Evolutionary conservation across 2,329 filamentous ascomycete species (phyloP).

Genomic region (Aspergillus costaricaensis): DNA sequence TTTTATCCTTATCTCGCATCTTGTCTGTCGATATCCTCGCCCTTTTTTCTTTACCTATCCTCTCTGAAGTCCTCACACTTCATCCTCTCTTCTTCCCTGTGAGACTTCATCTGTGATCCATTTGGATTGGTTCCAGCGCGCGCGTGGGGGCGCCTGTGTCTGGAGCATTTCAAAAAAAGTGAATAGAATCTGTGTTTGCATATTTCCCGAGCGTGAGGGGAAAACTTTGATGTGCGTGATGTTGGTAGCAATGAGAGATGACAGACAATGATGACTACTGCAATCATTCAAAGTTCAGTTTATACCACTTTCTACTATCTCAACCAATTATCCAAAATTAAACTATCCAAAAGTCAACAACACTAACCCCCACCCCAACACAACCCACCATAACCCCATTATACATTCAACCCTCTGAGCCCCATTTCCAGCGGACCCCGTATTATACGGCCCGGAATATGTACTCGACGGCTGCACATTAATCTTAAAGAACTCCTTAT

Average conservation of each 20-base stretch:
- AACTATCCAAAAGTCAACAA: conserved; percentile 2
- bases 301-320: too few relatives aligned
- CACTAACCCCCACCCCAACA: conserved; percentile 5
- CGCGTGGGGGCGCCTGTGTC: conserved; percentile 11
- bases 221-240: conserved; percentile 22
- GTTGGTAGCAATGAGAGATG: conserved; percentile 31
- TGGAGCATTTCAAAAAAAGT: conserved; percentile 23
- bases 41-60: conserved; percentile 25
- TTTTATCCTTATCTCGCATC: conserved; percentile 25
- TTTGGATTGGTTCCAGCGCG: conserved; percentile 24
- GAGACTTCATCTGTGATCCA: conserved; percentile 20
- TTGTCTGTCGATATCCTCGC: conserved; percentile 32
- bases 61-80: conserved; percentile 16
- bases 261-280: conserved; percentile 25
- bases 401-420: not conserved
- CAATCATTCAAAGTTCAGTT: not conserved
- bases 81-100: conserved; percentile 17
- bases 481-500: conserved; percentile 33
- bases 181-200: conserved; percentile 31
- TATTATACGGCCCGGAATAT: conserved; percentile 22
- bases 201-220: conserved; percentile 14
- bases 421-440: conserved; percentile 4
- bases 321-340: not conserved
- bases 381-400: not conserved
- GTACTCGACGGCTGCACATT: conserved; percentile 31